A percentile compares a stretch with the other conserved stretches of the same genome.
Conservation (phyloP, 106 monocot genomes). For the Hemerocallis citrina region DNA sequence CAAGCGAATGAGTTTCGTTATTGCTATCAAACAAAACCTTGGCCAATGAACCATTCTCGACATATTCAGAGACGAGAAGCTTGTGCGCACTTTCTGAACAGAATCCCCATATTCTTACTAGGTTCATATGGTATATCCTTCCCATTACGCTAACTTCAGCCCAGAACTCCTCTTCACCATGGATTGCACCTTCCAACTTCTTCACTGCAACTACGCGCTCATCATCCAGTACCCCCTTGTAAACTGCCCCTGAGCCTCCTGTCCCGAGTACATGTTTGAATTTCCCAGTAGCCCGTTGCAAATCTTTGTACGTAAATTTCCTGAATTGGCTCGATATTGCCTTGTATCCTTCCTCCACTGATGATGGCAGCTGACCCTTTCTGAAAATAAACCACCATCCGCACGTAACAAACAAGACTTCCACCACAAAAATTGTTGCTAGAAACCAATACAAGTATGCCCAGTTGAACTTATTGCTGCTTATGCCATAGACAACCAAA, state of each 20-base stretch:
- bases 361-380: neutral
- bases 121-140: constrained; percentile 64
- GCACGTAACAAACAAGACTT: constrained; percentile 22
- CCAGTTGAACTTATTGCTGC: constrained; percentile 10
- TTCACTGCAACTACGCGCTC: constrained; percentile 46
- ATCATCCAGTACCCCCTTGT: constrained; percentile 45
- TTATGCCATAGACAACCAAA: neutral
- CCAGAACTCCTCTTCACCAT: constrained; percentile 47
- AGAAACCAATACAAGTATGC: constrained; percentile 31
- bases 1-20: neutral
- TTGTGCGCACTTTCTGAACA: constrained; percentile 33
- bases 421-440: constrained; percentile 27
- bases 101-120: constrained; percentile 49
- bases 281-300: constrained; percentile 31
- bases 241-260: constrained; percentile 50
- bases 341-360: constrained; percentile 40
- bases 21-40: constrained; percentile 27
- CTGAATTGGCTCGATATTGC: constrained; percentile 44
- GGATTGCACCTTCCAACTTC: constrained; percentile 34
- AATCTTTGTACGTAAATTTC: constrained; percentile 40
- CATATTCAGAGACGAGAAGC: constrained; percentile 46
- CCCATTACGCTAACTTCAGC: constrained; percentile 41
- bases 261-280: constrained; percentile 49
- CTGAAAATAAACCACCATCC: constrained; percentile 56
- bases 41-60: constrained; percentile 49